phyloP scores from a whole-genome alignment of 345 rosid species.

The Murraya paniculata region DNA sequence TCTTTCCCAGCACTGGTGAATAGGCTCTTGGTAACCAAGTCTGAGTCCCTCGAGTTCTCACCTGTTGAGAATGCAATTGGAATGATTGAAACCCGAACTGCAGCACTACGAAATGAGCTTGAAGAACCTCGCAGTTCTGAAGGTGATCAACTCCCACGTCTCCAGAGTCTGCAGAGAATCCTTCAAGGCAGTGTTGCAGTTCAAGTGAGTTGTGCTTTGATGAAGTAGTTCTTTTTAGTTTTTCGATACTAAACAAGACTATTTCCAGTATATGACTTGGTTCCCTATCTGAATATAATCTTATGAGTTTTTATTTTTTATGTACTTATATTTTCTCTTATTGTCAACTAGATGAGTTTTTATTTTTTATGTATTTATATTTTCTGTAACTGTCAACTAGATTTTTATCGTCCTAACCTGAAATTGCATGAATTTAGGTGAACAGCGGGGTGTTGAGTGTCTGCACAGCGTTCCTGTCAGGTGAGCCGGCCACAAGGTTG shows the following conservation, averaged over 20 bases:
- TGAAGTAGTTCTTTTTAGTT: background rate
- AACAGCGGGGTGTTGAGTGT: constrained; percentile 97
- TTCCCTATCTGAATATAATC: background rate
- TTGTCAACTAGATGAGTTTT: background rate
- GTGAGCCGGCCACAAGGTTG: constrained; percentile 96
- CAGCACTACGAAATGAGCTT: constrained; percentile 86
- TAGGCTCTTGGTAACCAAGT: constrained; percentile 80
- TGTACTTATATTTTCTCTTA: background rate
- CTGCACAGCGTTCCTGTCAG: constrained; percentile 97
- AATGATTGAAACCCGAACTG: constrained; percentile 97
- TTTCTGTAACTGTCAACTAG: background rate
- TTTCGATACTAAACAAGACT: background rate
- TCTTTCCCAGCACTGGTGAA: constrained; percentile 97
- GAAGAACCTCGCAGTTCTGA: constrained; percentile 99
- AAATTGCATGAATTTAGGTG: constrained; percentile 52
- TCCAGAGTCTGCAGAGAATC: constrained; percentile 95
- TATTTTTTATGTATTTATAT: background rate
- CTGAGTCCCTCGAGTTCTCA: constrained; percentile 96
- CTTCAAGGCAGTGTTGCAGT: constrained; percentile 99
- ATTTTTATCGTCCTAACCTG: background rate
- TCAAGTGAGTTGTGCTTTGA: constrained; percentile 51
- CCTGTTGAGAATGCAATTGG: constrained; percentile 99
- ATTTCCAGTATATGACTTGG: background rate
- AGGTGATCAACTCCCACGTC: constrained; percentile 95
- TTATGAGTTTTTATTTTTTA: background rate